These are phyloP conservation scores for Talaromyces thailandensis DNA, from an alignment of 495 filamentous ascomycete genomes.

Conservation along the genomic window DNA sequence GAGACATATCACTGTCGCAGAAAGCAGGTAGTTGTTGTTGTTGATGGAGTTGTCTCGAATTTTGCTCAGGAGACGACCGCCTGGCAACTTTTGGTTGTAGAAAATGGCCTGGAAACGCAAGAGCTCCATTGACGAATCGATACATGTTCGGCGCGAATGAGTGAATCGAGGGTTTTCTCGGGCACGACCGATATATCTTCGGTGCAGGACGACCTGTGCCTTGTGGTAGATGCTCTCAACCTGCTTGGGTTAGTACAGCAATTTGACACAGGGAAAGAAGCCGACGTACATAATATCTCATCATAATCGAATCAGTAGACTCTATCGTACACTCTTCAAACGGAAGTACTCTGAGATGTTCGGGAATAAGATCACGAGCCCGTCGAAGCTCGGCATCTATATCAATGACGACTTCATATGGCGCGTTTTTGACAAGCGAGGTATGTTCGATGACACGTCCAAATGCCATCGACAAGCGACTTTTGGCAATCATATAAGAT, in stretches of 20 bases:
- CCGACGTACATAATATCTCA: conserved; percentile 55
- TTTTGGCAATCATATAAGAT: conserved; percentile 80
- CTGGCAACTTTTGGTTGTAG: conserved; percentile 61
- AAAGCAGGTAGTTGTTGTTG: conserved; percentile 77
- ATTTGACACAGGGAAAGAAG: not conserved
- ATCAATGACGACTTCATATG: conserved; percentile 81
- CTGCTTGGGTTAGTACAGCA: conserved; percentile 15
- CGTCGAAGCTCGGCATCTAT: conserved; percentile 71
- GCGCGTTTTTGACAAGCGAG: conserved; percentile 29
- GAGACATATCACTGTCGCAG: conserved; percentile 80
- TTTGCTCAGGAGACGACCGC: conserved; percentile 62
- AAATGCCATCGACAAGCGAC: conserved; percentile 53
- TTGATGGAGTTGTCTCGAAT: conserved; percentile 70
- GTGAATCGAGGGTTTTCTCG: conserved; percentile 74
- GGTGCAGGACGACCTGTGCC: conserved; percentile 78
- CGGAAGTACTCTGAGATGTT: conserved; percentile 65
- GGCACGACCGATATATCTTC: conserved; percentile 71
- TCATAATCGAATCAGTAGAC: conserved; percentile 72
- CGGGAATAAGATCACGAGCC: conserved; percentile 60
- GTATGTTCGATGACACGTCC: conserved; percentile 49
- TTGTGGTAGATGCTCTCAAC: conserved; percentile 89
- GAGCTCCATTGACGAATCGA: conserved; percentile 78
- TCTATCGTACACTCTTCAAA: conserved; percentile 73
- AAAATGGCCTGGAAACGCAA: conserved; percentile 69
- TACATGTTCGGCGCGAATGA: conserved; percentile 74